These are phyloP conservation scores for Phyllosticta ampelicida DNA, from an alignment of 2,329 filamentous ascomycete genomes.

Conservation along the genomic window DNA sequence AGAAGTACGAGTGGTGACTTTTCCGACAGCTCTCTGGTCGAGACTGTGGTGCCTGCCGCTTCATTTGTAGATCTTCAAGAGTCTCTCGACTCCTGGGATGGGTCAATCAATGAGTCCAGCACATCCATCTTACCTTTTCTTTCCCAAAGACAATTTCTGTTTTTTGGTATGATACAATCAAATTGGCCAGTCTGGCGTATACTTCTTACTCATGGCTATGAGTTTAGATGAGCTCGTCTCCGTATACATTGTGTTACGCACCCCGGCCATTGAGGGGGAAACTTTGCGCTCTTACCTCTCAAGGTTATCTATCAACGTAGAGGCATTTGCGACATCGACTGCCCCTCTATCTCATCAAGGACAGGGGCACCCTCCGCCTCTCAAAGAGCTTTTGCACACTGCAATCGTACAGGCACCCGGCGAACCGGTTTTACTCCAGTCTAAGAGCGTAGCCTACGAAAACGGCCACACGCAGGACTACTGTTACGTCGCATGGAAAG, in stretches of 20 bases:
- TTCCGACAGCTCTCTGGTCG: conserved; percentile 28
- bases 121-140: conserved; percentile 45
- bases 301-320: conserved; percentile 54
- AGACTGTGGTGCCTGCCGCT: conserved; percentile 28
- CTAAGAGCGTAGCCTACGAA: conserved; percentile 16
- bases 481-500: conserved; percentile 30
- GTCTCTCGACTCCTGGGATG: conserved; percentile 35
- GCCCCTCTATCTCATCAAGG: conserved; percentile 27
- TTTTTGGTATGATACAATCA: conserved; percentile 52
- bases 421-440: conserved; percentile 21
- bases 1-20: conserved; percentile 25
- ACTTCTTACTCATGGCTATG: conserved; percentile 42
- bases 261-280: conserved; percentile 48
- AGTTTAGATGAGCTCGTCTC: conserved; percentile 60
- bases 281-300: conserved; percentile 49
- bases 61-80: conserved; percentile 26
- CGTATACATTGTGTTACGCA: conserved; percentile 57
- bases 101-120: conserved; percentile 33
- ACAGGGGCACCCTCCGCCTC: conserved; percentile 28
- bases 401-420: conserved; percentile 23
- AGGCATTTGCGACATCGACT: conserved; percentile 50
- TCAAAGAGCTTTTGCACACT: conserved; percentile 50
- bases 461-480: conserved; percentile 11
- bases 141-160: conserved; percentile 52
- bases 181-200: conserved; percentile 28